phyloP scores from a whole-genome alignment of 1,284 basidiomycete genomes.

The Ganoderma lingzhi region DNA sequence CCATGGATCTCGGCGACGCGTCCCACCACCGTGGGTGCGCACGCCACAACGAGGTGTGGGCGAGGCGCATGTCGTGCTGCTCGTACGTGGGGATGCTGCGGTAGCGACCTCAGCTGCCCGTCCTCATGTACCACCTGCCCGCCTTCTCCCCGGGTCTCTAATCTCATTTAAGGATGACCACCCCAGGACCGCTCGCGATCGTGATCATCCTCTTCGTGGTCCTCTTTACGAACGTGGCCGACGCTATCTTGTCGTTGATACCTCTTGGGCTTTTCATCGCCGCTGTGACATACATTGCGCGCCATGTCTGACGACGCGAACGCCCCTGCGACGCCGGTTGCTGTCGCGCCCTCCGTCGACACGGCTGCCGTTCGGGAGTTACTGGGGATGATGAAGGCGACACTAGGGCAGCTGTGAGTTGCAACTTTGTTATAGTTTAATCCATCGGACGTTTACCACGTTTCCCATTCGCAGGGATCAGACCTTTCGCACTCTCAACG shows the following conservation, averaged over 20 bases:
- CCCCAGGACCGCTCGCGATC: constrained; percentile 22
- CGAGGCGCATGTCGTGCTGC: constrained; percentile 17
- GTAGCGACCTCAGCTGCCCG: neutral
- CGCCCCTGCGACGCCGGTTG: neutral
- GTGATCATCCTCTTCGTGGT: constrained; percentile 23
- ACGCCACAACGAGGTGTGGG: constrained; percentile 15
- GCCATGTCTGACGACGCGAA: constrained; percentile 15
- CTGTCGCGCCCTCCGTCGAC: constrained; percentile 23
- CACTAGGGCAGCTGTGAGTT: constrained; percentile 33
- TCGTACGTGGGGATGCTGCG: constrained; percentile 11
- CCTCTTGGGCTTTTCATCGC: constrained; percentile 19
- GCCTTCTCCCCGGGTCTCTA: neutral
- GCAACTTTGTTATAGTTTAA: neutral
- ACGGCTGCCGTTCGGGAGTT: constrained; percentile 31
- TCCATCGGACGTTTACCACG: too few relatives aligned
- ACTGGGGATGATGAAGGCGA: constrained; percentile 34
- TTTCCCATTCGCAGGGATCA: constrained; percentile 35
- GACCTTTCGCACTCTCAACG: constrained; percentile 42
- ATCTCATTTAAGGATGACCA: constrained; percentile 22
- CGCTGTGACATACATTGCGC: neutral
- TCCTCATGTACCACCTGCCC: constrained; percentile 2
- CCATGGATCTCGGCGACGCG: neutral
- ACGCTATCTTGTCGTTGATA: constrained; percentile 16
- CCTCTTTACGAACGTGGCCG: constrained; percentile 14
- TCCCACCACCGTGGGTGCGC: constrained; percentile 12